Base-by-base conservation (phyloP, 148 eudicot species). In the Nyssa sinensis region DNA sequence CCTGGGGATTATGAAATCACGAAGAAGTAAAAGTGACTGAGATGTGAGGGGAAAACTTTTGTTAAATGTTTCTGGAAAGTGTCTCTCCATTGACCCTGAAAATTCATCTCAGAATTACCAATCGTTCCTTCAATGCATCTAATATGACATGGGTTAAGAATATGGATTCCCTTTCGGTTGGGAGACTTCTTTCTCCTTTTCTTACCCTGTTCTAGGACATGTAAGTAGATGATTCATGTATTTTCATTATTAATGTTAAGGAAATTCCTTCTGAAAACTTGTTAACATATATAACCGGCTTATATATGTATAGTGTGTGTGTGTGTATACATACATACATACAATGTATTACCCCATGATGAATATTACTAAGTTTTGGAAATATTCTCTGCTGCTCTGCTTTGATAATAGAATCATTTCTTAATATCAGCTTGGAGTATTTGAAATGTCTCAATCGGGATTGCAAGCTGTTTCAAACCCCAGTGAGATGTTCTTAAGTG, bases 371-470 rank as follows among this genome's bases (percentile, higher is more conserved):
- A 19, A 7, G 7, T 59, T 32, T 8, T 21, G 9, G 28, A 6
- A 21, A 11, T 34, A 37, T 64, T 28, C 60, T 34, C 28, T 25
- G 21, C 70, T 75, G 57, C 32, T 65, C 47, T 65, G 49, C 61
- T 41, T 39, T 80, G 35, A 66, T 19, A 16, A 25, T 41, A 41
- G 57, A 59, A 32, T 59, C 49, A n/a, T 57, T 12, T 72, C n/a
- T 55, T 79, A 63, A 12, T 82, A 34, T 71, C 87, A 95, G 99
- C 91, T 95, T 77, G 99, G 99, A 78, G 88, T 95, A 64, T 89
- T 95, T 79, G 88, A 90, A 81, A 95, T 95, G 99, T 83, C 86
- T 34, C 90, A 84, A 39, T 77, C 85, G 37, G 99, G 99, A 75
- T 74, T 93, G 64, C 80, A 91, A 84, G 90, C 91, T 69, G 91